Percentiles rank a stretch among this genome's conserved stretches.
These are phyloP conservation scores for Leptosphaerulina australis DNA, from an alignment of 2,329 filamentous ascomycete species.

Conservation along the genomic window DNA sequence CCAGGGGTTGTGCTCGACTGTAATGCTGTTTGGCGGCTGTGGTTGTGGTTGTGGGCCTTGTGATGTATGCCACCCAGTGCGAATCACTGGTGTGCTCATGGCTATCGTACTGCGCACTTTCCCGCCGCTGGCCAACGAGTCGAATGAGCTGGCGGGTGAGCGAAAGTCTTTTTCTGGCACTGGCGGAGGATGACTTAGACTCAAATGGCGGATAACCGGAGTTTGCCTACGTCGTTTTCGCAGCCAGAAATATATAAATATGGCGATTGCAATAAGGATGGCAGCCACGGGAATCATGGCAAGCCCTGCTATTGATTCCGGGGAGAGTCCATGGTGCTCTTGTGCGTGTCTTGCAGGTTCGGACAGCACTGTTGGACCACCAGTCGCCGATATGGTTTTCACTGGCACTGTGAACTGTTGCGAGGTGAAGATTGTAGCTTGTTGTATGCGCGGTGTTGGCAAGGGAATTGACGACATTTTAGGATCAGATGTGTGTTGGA, in stretches of 20 bases:
- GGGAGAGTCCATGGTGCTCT: conserved; percentile 10
- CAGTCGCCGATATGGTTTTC: not conserved
- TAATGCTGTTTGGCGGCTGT: not conserved
- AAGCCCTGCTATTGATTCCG: conserved; percentile 29
- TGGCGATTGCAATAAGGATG: conserved; percentile 20
- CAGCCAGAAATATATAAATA: conserved; percentile 29
- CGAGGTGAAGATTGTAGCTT: conserved; percentile 12
- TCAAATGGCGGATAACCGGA: conserved; percentile 1
- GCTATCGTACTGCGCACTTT: conserved; percentile 30
- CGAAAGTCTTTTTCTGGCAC: conserved; percentile 25
- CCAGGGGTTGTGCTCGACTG: conserved; percentile 11
- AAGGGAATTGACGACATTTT: conserved; percentile 4
- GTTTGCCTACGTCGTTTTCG: conserved; percentile 16
- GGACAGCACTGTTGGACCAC: not conserved
- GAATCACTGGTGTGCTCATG: conserved; percentile 21
- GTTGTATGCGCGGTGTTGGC: conserved; percentile 14
- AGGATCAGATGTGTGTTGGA: conserved; percentile 3
- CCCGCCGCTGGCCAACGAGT: conserved; percentile 20
- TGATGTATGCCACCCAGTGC: conserved; percentile 1
- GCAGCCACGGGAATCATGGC: conserved; percentile 33
- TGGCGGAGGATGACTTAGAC: conserved; percentile 11
- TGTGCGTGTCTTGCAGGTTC: conserved; percentile 1
- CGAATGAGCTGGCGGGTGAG: conserved; percentile 14
- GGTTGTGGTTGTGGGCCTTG: not conserved
- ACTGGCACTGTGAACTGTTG: conserved; percentile 10